These are phyloP conservation scores for Nicotiana benthamiana DNA, from an alignment of 257 asterid species.

Conservation along the genomic window DNA sequence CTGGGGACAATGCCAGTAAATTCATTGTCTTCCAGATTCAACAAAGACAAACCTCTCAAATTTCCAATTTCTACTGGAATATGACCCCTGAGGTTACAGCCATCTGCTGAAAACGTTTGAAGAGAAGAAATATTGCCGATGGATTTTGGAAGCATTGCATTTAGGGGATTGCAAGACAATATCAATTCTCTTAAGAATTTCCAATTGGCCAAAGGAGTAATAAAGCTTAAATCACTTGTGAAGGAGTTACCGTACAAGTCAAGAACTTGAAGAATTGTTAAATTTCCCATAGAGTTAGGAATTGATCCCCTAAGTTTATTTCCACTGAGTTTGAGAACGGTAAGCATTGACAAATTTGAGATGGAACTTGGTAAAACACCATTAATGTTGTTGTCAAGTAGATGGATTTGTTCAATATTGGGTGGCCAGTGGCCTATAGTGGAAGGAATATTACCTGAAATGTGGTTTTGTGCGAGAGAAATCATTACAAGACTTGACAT, in stretches of 20 bases:
- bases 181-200: neutral
- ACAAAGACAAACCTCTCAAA: conserved; percentile 9
- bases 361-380: conserved; percentile 16
- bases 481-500: conserved; percentile 18
- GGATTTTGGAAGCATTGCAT: neutral
- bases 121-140: conserved; percentile 3
- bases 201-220: conserved; percentile 24
- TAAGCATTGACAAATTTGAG: conserved; percentile 11
- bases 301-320: conserved; percentile 7
- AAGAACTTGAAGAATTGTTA: neutral
- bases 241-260: neutral
- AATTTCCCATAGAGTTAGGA: conserved; percentile 12
- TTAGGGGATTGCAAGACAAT: neutral
- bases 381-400: neutral
- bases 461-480: conserved; percentile 12
- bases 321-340: neutral
- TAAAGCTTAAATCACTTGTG: conserved; percentile 10
- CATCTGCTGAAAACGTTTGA: neutral
- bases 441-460: conserved; percentile 23
- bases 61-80: conserved; percentile 15
- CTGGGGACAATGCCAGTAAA: conserved; percentile 17
- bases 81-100: neutral
- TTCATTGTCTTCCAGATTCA: conserved; percentile 8
- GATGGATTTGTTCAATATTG: neutral
- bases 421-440: conserved; percentile 3